These are phyloP conservation scores for Salicornia ramosissima DNA, from an alignment of 148 eudicot genomes.

Conservation along the genomic window DNA sequence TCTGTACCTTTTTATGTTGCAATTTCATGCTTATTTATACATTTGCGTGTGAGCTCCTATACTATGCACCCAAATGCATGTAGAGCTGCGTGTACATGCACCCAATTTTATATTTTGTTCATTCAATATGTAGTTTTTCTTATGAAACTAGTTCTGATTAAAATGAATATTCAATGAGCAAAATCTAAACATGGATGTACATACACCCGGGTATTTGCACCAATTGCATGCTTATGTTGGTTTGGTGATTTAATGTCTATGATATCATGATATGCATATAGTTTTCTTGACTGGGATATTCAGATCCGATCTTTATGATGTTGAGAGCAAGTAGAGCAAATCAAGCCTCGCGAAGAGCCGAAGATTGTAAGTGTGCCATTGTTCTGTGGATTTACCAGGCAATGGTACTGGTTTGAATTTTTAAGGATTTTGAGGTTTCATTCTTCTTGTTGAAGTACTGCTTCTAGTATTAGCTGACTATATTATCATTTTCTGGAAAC, in stretches of 20 bases:
- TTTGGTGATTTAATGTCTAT: too few relatives aligned
- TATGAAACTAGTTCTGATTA: too few relatives aligned
- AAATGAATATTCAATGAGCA: too few relatives aligned
- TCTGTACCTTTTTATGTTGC: neutral
- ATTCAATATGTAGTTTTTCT: too few relatives aligned
- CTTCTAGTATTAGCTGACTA: neutral
- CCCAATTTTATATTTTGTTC: too few relatives aligned
- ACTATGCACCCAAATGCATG: too few relatives aligned
- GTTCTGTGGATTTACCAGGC: neutral
- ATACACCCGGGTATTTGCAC: too few relatives aligned
- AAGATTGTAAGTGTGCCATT: neutral
- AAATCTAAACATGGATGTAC: too few relatives aligned
- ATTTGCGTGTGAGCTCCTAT: too few relatives aligned
- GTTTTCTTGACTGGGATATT: conserved; percentile 26
- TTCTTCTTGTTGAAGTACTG: conserved; percentile 5
- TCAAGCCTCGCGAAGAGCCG: neutral
- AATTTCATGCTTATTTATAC: too few relatives aligned
- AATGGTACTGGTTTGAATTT: neutral
- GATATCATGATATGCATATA: neutral
- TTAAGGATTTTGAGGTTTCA: neutral
- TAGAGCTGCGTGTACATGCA: too few relatives aligned
- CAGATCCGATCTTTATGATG: conserved; percentile 52
- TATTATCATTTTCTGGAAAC: neutral
- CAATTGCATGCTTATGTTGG: too few relatives aligned
- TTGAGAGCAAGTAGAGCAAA: conserved; percentile 45